Evolutionary conservation across 257 asterid species (phyloP).

Genomic region (Verbascum thapsus): DNA sequence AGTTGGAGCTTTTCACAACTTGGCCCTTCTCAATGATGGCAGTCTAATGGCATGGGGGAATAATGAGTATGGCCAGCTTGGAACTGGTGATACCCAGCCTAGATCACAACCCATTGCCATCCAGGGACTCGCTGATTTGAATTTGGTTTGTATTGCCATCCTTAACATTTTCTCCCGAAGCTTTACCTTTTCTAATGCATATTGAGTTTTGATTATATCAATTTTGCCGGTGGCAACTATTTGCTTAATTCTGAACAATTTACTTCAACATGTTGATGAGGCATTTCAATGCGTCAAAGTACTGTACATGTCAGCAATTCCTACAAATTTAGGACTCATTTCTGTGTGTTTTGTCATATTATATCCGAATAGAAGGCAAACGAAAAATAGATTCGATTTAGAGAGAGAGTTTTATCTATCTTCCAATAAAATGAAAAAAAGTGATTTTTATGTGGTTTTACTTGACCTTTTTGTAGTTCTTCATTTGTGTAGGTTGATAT

Average conservation of each 20-base stretch:
- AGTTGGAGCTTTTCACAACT: conserved; percentile 97
- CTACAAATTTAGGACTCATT: conserved; percentile 1
- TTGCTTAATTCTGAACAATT: conserved; percentile 8
- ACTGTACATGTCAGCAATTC: background rate
- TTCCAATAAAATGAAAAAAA: background rate
- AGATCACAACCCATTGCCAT: conserved; percentile 94
- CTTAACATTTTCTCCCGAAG: conserved; percentile 24
- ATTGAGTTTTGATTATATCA: conserved; percentile 4
- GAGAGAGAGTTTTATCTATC: conserved; percentile 3
- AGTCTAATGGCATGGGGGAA: conserved; percentile 95
- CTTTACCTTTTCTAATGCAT: background rate
- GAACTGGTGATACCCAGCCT: conserved; percentile 98
- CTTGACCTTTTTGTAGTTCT: conserved; percentile 19
- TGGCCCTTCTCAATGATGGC: conserved; percentile 90
- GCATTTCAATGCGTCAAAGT: conserved; percentile 6
- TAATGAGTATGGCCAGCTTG: conserved; percentile 97
- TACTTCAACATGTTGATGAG: background rate
- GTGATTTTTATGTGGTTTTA: conserved; percentile 12
- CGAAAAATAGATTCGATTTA: background rate
- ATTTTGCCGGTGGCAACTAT: conserved; percentile 9
- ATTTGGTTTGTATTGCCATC: conserved; percentile 60
- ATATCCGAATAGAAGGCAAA: conserved; percentile 16
- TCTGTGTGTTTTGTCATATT: conserved; percentile 5
- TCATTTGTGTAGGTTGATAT: conserved; percentile 73
- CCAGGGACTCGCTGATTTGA: conserved; percentile 80